Base-by-base conservation (phyloP, 345 rosid genomes). In the Streptanthus diversifolius region DNA sequence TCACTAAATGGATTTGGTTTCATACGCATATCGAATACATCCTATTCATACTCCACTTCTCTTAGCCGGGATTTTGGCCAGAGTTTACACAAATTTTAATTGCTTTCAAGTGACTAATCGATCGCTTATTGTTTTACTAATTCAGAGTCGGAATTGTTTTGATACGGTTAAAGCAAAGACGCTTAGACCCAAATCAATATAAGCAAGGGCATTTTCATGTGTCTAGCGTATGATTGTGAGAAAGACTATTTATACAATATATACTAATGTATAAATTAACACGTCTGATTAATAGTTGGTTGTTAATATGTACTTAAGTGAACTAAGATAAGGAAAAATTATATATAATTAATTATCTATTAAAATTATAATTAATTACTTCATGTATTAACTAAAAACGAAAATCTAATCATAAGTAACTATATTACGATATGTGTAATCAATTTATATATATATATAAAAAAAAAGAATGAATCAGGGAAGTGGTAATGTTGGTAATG, bases 401-500 rank as follows among this genome's bases (percentile, higher is more conserved):
- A 36, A 12, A 19, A 58, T 59, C 4, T 36, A 39, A 21, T 37
- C 51, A 40, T 27, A 41, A 41, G 5, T 27, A 62, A 41, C 8
- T 27, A 27, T 61, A n/a, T 19, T 60, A 39, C 10, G 32, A 60
- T 36, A 11, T 35, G 44, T 11, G 17, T 36, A 18, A 57, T 25
- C 27, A 25, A 25, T 25, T 22, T 22, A 1, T 22, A 1, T 22
- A 1, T 22, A 17, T 25, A 13, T 27, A n/a, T 29, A 5, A 17
- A 21, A 19, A 21, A 58, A 10, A 51, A 6, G 5, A 12, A 59
- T 36, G 35, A 74, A 57, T 0, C 27, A 0, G 66, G 3, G 35
- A 45, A 52, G 79, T 76, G 74, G 64, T 15, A 75, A 43, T 68
- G 39, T 59, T 40, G 74, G 74, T 75, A 54, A 36, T 35, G 75